Base-by-base conservation (phyloP, 768 basidiomycete species). In the Leccinum variicolor region DNA sequence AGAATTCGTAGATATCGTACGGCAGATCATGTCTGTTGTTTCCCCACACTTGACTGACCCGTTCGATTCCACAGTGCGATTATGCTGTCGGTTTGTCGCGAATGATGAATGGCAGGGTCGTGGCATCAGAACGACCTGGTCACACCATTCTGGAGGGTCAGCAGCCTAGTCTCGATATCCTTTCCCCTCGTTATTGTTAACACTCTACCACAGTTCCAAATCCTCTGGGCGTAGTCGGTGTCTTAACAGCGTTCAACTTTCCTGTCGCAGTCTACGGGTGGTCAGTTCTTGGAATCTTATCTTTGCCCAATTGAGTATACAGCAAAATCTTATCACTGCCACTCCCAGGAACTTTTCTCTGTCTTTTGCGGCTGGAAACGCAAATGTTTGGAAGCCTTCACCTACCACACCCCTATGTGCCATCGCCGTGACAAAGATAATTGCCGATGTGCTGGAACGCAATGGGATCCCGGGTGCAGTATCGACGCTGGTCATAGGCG, bases 231-330 rank as follows among this genome's bases (percentile, higher is more conserved):
- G 77, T 85, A 3, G 78, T 89, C 9, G 85, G 79, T 29, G 84
- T 96, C 10, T 75, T 98, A 52, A 89, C 92, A 21, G 96, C 96
- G 0, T 98, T 97, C 79, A 98, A 98, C 72, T 98, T 98, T 70
- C 96, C 96, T 10, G 86, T 92, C 45, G 94, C 94, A 33, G 92
- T 95, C 46, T 93, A 92, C 72, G 92, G 92, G 62, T 94, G 92
- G 92, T 88, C 73, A 41, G 76, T 65, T 43, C 49, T 39, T 59
- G 43, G n/a, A 36, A 34, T 45, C 55, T 17, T 23, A 28, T 55
- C 14, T 31, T 26, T 43, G 10, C 11, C 54, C 45, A 56, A 56
- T 51, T 55, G 41, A 46, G 23, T 50, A 52, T 28, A 50, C 43
- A 25, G 39, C 41, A 34, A 50, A 49, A 57, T 61, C 54, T 68